Evolutionary conservation across 2,329 filamentous ascomycete genomes (phyloP), one percentile per base, ranked within the genome.

Genomic region (Pyrenophora graminea): DNA sequence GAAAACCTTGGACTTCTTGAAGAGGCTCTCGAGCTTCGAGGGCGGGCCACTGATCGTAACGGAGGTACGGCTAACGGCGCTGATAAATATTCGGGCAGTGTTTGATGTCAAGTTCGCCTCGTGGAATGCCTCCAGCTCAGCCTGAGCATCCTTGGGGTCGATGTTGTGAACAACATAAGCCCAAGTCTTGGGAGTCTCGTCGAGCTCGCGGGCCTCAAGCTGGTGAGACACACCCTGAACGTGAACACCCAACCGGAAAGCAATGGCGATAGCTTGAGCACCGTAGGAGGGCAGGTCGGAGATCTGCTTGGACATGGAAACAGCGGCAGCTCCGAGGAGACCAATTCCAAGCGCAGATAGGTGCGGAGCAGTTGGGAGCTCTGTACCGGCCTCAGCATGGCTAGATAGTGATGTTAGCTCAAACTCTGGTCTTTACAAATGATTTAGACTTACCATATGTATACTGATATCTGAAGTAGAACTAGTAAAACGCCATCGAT

Each of bases 231-330:
- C 64, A 2, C 68, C 63, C n/a, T 73, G 55, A 0, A 81, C 78
- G 3, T 72, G 60, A 2, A 80, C 59, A 1, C 79, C 79, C 3
- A 82, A 64, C 1, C 79, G 70, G 50, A 82, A 81, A 1, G 80
- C 76, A 1, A 74, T 30, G 0, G 77, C 69, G 2, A 80, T 60
- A 1, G 67, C 72, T 43, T 80, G 68, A 0, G 73, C 76, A 6
- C 77, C 79, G n/a, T 64, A 62, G 2, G 68, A 34, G 2, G 76
- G 63, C 0, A 82, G 36, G 17, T 80, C 76, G 0, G 68, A 58
- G 4, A 79, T n/a, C 0, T 63, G 69, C 0, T 63, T 48, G 4
- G 80, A 68, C 1, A 79, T 30, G 0, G 79, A 69, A 0, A 80
- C 59, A 1, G 79, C 79, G 15, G 75, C 68, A 0, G 73, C 62